Percentiles rank a stretch among this genome's conserved stretches.
Evolutionary conservation across 768 basidiomycete genomes (phyloP).

Genomic region (Mrakia frigida): DNA sequence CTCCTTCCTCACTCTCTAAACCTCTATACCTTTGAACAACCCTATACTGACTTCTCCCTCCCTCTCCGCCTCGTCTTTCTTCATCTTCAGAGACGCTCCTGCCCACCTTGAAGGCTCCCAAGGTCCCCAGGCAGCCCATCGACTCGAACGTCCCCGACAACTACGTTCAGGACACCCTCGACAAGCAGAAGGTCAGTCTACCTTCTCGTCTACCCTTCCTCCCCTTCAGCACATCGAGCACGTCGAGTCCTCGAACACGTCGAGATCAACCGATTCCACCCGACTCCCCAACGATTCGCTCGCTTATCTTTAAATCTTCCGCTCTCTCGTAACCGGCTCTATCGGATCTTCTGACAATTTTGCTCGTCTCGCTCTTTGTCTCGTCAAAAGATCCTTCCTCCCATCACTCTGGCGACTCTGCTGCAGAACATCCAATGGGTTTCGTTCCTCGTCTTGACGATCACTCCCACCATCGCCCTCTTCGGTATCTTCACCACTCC

Average conservation of each 20-base stretch:
- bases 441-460: slow-evolving; percentile 62
- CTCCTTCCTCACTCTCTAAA: neutral
- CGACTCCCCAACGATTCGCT: slow-evolving; percentile 4
- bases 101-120: slow-evolving; percentile 24
- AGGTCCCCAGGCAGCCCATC: slow-evolving; percentile 19
- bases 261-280: neutral
- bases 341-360: neutral
- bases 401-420: slow-evolving; percentile 59
- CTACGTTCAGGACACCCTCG: slow-evolving; percentile 71
- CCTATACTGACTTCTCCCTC: neutral
- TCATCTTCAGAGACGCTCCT: slow-evolving; percentile 2
- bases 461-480: slow-evolving; percentile 68
- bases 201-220: neutral
- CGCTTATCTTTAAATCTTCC: neutral
- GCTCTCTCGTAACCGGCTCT: neutral
- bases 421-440: slow-evolving; percentile 63
- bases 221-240: neutral
- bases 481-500: slow-evolving; percentile 62
- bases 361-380: neutral
- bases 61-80: neutral
- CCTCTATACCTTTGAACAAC: neutral
- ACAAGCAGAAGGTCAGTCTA: slow-evolving; percentile 53
- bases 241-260: neutral
- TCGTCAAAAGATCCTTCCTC: slow-evolving; percentile 50
- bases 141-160: slow-evolving; percentile 61